These are phyloP conservation scores for Geotrichum cucujoidarum DNA, from an alignment of 1,139 yeast species.

Conservation along the genomic window DNA sequence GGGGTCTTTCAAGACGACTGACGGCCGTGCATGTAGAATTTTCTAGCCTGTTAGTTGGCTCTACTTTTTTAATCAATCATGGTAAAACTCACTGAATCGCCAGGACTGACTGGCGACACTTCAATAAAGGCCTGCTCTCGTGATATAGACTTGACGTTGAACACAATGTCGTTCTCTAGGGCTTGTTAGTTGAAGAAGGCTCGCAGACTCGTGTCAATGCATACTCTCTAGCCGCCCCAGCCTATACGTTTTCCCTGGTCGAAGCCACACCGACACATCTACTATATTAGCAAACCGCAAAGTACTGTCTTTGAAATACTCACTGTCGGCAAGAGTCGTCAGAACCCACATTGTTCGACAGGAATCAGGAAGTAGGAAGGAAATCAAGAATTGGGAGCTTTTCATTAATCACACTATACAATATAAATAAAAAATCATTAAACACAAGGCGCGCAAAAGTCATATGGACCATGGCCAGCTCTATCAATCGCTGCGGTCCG, in stretches of 20 bases:
- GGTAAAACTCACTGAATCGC: slow-evolving; percentile 9
- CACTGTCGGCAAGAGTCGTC: too few relatives aligned
- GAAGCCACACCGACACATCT: slow-evolving; percentile 28
- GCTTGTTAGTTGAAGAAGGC: too few relatives aligned
- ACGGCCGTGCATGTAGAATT: slow-evolving; percentile 2
- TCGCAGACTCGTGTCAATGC: too few relatives aligned
- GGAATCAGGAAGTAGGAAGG: background rate
- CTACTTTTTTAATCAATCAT: slow-evolving; percentile 10
- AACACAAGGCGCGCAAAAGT: background rate
- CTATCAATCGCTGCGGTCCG: too few relatives aligned
- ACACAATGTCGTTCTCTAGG: slow-evolving; percentile 15
- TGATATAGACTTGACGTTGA: slow-evolving; percentile 23
- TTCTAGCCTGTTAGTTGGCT: slow-evolving; percentile 14
- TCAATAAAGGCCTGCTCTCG: slow-evolving; percentile 22
- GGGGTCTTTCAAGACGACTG: slow-evolving; percentile 2
- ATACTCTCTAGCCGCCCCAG: slow-evolving; percentile 24
- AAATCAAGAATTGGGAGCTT: background rate
- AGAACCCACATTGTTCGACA: slow-evolving; percentile 9
- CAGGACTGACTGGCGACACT: slow-evolving; percentile 11
- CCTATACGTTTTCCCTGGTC: slow-evolving; percentile 21
- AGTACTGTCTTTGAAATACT: too few relatives aligned
- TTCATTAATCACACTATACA: background rate
- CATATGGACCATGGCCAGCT: background rate
- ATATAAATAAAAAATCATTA: background rate
- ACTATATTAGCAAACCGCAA: too few relatives aligned